Evolutionary conservation across 2,329 filamentous ascomycete genomes (phyloP), one percentile per base, ranked within the genome.

Genomic region (Sporothrix curviconia): DNA sequence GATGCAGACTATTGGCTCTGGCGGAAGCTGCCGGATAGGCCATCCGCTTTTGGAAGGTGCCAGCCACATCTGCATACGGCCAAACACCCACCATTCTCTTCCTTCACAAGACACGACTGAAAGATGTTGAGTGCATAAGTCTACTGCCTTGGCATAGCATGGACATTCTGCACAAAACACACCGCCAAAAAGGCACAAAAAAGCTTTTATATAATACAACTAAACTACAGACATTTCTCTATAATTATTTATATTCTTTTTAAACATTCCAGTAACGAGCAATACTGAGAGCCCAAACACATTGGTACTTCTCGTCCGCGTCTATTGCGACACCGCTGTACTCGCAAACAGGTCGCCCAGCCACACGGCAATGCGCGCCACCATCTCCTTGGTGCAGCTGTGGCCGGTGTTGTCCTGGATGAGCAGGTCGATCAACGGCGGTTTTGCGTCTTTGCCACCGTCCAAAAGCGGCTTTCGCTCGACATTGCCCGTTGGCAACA

Each of bases 331-430:
- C n/a, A n/a, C n/a, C n/a, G n/a, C n/a, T n/a, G n/a, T n/a, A n/a
- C n/a, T 22, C 8, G 14, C 49, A 28, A 51, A 51, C 34, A 51
- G 17, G 24, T 51, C 49, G 2, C 32, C 49, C 14, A 51, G 15
- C 49, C 49, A 51, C 11, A 39, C 34, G 2, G 49, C 49, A 4
- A 51, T 51, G 12, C 49, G 34, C 15, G 34, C 49, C 3, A 51
- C 49, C 49, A 51, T 51, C 24, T 51, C 49, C 28, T 51, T 51
- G 7, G 49, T 51, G 15, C 49, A 51, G 34, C 49, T 51, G 34
- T 51, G 49, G 19, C 49, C 49, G 1, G 49, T 51, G 14, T 51
- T 51, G 6, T 51, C 49, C n/a, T 51, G 49, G 3, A 51, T 22
- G 4, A 51, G 24, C 7, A 51, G 22, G 22, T 51, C 49, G 12